Evolutionary conservation across 352 stramenopile genomes (phyloP).

Genomic region (Globisporangium splendens): DNA sequence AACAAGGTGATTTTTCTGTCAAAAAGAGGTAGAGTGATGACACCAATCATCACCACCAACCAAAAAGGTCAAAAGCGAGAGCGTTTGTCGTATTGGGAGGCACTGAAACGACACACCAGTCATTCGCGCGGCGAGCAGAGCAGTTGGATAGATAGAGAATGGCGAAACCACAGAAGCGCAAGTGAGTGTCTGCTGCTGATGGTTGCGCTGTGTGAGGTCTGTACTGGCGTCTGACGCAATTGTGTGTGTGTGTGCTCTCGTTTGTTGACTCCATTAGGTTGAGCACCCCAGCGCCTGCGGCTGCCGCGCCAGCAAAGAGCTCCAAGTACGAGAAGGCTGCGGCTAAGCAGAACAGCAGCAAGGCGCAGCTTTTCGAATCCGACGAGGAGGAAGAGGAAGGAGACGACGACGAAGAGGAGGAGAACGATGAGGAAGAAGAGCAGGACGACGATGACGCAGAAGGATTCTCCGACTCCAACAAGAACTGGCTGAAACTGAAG

Average conservation of each 20-base stretch:
- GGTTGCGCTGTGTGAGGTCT: background rate
- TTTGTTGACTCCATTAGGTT: conserved; percentile 12
- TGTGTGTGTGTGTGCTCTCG: background rate
- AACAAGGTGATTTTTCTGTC: too few species aligned
- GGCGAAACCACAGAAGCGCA: conserved; percentile 55
- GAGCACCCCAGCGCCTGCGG: conserved; percentile 25
- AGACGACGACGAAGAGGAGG: conserved; percentile 35
- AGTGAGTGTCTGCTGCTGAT: conserved; percentile 17
- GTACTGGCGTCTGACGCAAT: too few species aligned
- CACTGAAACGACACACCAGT: conserved; percentile 1
- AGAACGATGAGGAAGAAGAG: conserved; percentile 46
- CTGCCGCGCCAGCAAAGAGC: conserved; percentile 17
- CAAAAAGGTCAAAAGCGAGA: too few species aligned
- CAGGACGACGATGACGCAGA: conserved; percentile 45
- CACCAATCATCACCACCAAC: too few species aligned
- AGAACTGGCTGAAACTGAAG: conserved; percentile 84
- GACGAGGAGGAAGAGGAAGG: conserved; percentile 49
- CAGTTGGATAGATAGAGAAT: conserved; percentile 20
- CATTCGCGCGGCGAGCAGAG: conserved; percentile 1
- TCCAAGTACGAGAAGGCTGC: conserved; percentile 82
- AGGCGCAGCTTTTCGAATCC: conserved; percentile 66
- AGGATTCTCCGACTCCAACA: conserved; percentile 83
- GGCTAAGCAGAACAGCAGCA: conserved; percentile 64
- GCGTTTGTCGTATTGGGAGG: too few species aligned
- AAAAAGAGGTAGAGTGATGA: too few species aligned